Evolutionary conservation across 768 basidiomycete species (phyloP), one percentile per base, ranked within the genome.

Genomic region (Termitomyces sp.): DNA sequence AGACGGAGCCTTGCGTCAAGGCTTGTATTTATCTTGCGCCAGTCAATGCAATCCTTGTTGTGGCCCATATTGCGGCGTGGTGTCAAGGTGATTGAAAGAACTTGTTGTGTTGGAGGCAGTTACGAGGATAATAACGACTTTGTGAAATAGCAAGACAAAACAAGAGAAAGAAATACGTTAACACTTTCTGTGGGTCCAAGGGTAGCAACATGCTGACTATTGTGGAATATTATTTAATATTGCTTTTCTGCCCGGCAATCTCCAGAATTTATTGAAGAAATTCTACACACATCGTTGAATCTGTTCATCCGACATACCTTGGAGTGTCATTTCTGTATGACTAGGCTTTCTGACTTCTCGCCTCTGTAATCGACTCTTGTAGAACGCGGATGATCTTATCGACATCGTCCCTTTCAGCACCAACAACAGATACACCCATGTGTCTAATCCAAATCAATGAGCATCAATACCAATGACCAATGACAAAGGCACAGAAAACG

Each of bases 341-440:
- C 54, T 62, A 64, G 36, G 46, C 53, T 63, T 71, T 74, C 59
- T 64, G 68, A 20, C 67, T 67, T 60, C 64, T 71, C 5, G 73
- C 73, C 62, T 80, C 79, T 8, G 67, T 64, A 53, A 92, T 65
- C 3, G 80, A 74, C 56, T 85, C 85, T 65, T 79, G 79, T 68
- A 97, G 69, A 5, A 84, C 84, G 14, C 74, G 71, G 46, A 92
- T 76, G 56, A 97, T 74, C 66, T 73, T 85, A 63, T 92, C 86
- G 13, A 96, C 68, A 68, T 98, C 94, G 0, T 83, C 87, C 53
- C 94, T 79, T 56, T 79, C 64, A 24, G 73, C 53, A 58, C 94
- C 83, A 7, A 89, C 85, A 22, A 82, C 94, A n/a, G 88, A 86
- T 56, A 87, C 69, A 51, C 95, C 95, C 94, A 98, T 96, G 70